These are phyloP conservation scores for Echeveria elegans DNA, from an alignment of 164 flowering plant species.

Conservation along the genomic window DNA sequence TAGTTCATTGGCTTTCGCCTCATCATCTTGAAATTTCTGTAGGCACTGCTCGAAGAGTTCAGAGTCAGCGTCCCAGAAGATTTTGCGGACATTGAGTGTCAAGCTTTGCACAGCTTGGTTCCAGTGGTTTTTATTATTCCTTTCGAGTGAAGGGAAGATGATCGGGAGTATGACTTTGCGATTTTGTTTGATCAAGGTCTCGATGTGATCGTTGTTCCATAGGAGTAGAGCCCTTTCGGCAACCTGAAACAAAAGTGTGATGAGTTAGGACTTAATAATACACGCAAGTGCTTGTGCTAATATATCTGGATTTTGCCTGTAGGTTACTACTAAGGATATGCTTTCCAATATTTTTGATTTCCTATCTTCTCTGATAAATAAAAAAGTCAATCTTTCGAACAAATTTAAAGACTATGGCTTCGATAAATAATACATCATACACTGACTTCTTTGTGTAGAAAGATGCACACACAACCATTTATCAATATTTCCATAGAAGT, in stretches of 20 bases:
- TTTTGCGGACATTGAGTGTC: constrained; percentile 23
- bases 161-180: constrained; percentile 26
- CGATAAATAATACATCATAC: too few species aligned
- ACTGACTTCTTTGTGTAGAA: too few species aligned
- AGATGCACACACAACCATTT: too few species aligned
- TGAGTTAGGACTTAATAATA: too few species aligned
- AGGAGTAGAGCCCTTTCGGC: constrained; percentile 32
- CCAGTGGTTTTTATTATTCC: constrained; percentile 28
- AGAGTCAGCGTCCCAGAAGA: constrained; percentile 27
- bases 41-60: constrained; percentile 1
- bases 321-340: too few species aligned
- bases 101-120: constrained; percentile 29
- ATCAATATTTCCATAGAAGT: background rate
- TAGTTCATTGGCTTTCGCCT: background rate
- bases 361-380: too few species aligned
- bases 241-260: constrained; percentile 19
- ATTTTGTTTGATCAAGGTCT: constrained; percentile 23
- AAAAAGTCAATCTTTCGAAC: background rate
- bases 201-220: constrained; percentile 36
- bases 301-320: too few species aligned
- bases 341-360: background rate
- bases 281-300: too few species aligned
- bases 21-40: background rate
- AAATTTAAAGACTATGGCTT: too few species aligned
- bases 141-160: constrained; percentile 29